These are phyloP conservation scores for Metschnikowia similis DNA, from an alignment of 805 yeast species.

Conservation along the genomic window DNA sequence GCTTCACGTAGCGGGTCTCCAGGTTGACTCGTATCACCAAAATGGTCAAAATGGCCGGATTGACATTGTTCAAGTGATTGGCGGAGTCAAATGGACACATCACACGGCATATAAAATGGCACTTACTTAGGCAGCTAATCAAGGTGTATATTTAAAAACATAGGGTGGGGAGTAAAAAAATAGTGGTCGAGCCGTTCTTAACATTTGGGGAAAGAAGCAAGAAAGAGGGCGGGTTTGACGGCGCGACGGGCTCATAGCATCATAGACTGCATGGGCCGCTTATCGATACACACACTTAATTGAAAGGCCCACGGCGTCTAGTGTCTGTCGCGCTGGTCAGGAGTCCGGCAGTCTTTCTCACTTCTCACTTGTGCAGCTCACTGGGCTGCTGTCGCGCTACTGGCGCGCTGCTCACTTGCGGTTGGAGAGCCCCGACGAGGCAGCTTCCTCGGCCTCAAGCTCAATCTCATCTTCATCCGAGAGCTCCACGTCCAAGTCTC, in stretches of 20 bases:
- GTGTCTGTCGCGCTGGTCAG: neutral
- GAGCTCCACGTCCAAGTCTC: constrained; percentile 49
- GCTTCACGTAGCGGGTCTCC: too few species aligned
- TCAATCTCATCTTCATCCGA: constrained; percentile 23
- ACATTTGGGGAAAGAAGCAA: constrained; percentile 5
- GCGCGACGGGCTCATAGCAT: neutral
- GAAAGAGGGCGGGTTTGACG: neutral
- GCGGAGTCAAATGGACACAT: too few species aligned
- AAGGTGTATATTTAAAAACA: constrained; percentile 5
- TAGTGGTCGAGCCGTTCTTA: constrained; percentile 18
- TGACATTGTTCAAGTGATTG: too few species aligned
- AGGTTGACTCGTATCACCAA: too few species aligned
- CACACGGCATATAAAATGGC: too few species aligned
- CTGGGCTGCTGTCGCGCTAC: too few species aligned
- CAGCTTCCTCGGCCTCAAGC: constrained; percentile 11
- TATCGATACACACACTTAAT: constrained; percentile 10
- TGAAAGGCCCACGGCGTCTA: constrained; percentile 3
- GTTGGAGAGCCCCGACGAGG: constrained; percentile 4
- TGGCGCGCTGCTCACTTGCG: neutral
- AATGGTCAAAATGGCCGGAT: too few species aligned
- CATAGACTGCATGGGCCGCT: neutral
- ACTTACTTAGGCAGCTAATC: neutral
- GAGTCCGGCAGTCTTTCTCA: neutral
- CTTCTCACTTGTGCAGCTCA: too few species aligned
- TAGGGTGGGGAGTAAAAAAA: constrained; percentile 7